These are phyloP conservation scores for Alternaria sp. DNA, from an alignment of 2,329 filamentous ascomycete genomes.

Conservation along the genomic window DNA sequence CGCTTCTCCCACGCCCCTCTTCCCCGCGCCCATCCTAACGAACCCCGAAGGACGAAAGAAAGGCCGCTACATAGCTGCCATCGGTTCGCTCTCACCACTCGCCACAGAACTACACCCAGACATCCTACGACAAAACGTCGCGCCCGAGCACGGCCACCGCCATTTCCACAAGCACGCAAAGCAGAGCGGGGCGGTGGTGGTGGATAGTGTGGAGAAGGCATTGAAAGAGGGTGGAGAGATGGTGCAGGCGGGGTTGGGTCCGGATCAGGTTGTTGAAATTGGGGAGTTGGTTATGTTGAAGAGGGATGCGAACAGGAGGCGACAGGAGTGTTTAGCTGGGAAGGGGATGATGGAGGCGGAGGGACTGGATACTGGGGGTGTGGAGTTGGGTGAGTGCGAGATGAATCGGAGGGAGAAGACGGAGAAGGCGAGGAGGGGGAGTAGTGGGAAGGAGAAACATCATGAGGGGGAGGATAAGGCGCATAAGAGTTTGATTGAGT, in stretches of 20 bases:
- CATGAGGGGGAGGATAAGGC: conserved; percentile 40
- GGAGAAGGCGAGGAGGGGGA: conserved; percentile 57
- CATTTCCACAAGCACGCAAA: conserved; percentile 71
- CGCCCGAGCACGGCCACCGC: conserved; percentile 56
- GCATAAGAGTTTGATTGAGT: conserved; percentile 58
- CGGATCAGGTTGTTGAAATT: conserved; percentile 82
- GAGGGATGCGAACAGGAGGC: conserved; percentile 55
- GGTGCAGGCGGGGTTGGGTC: conserved; percentile 74
- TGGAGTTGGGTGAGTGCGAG: conserved; percentile 73
- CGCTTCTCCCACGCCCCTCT: conserved; percentile 75
- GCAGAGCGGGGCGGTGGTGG: conserved; percentile 66
- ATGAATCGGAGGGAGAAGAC: conserved; percentile 71
- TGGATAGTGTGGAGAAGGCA: conserved; percentile 76
- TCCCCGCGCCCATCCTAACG: conserved; percentile 75
- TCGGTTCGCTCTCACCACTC: conserved; percentile 72
- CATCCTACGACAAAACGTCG: conserved; percentile 70
- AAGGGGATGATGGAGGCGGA: conserved; percentile 66
- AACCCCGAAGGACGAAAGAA: conserved; percentile 72
- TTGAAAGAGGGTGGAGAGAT: conserved; percentile 87
- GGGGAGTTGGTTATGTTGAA: conserved; percentile 78
- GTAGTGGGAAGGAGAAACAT: conserved; percentile 42
- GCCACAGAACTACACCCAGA: conserved; percentile 87
- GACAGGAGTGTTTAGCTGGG: conserved; percentile 37
- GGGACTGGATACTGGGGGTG: conserved; percentile 73
- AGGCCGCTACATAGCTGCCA: conserved; percentile 73